Conservation (phyloP, 495 filamentous ascomycete species). For the Xylaria cubensis region DNA sequence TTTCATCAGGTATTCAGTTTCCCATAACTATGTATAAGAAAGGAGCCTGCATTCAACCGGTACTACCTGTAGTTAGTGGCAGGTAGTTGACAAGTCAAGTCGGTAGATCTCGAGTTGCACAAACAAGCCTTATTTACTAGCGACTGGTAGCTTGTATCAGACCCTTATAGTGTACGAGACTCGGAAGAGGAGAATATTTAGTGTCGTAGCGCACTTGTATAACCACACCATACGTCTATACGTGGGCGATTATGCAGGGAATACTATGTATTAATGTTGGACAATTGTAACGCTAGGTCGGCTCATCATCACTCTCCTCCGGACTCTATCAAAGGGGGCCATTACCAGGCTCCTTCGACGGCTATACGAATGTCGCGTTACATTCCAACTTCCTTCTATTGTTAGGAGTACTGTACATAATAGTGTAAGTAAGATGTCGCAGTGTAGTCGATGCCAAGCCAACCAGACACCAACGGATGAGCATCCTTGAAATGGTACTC, state of each 20-base stretch:
- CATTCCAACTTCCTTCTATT: neutral
- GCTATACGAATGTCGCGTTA: constrained; percentile 18
- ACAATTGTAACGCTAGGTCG: constrained; percentile 1
- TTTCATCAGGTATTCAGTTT: neutral
- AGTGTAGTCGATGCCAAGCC: neutral
- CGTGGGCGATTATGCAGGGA: neutral
- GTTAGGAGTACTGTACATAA: neutral
- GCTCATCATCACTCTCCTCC: constrained; percentile 7
- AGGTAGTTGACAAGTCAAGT: neutral
- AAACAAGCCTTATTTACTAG: neutral
- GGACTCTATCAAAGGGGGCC: neutral
- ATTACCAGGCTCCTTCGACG: neutral
- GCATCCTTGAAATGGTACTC: constrained; percentile 2
- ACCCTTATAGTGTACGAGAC: constrained; percentile 5
- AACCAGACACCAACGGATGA: constrained; percentile 2
- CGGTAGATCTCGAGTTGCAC: constrained; percentile 4
- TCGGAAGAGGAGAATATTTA: neutral
- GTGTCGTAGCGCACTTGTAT: neutral
- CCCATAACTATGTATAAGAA: neutral
- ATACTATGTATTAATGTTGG: neutral
- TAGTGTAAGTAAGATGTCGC: constrained; percentile 1
- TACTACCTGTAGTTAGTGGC: neutral
- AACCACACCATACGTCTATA: neutral
- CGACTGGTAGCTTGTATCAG: constrained; percentile 4
- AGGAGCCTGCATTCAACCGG: neutral